Base-by-base conservation (phyloP, 352 stramenopile genomes). In the Globisporangium irregulare region DNA sequence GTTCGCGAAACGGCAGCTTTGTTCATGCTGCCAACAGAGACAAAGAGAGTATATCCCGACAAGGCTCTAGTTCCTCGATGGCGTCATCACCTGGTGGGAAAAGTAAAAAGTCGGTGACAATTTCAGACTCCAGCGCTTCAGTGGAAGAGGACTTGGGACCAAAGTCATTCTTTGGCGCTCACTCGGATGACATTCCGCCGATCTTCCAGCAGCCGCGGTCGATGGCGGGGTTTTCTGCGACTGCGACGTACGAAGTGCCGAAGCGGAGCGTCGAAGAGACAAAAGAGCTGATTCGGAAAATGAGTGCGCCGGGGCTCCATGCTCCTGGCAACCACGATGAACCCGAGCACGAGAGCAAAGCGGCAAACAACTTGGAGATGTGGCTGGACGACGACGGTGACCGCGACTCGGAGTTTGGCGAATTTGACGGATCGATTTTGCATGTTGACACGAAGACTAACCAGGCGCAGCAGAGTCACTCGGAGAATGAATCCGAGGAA, bases 351-450 rank as follows among this genome's bases (percentile, higher is more conserved):
- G 66, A 71, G 32, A 71, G 59, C 51, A 63, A 34, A 9, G 50
- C 66, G n/a, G 50, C 2, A 1, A 4, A 46, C 36, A 25, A 46
- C 10, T 14, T 24, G 15, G 64, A 34, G 8, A 20, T 8, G 6
- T 50, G 59, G 59, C 18, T 61, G 5, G 29, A 41, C 22, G 63
- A 68, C 24, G 24, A 29, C 15, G 38, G 36, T 8, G 66, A 66
- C 12, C 55, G 43, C 15, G 64, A 69, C 43, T 69, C 29, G 59
- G 66, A 59, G 12, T 66, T 71, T 62, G 59, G 12, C 6, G 25
- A 34, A 10, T 67, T 73, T 34, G 77, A 73, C n/a, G 73, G 56
- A 0, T 81, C 77, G 15, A 68, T 83, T 8, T 12, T 80, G 36
- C 66, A 76, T 41, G 27, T 60, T 4, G 65, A 15, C 7, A 20